Conservation (phyloP, 352 stramenopile species). For the Globisporangium sylvaticum region DNA sequence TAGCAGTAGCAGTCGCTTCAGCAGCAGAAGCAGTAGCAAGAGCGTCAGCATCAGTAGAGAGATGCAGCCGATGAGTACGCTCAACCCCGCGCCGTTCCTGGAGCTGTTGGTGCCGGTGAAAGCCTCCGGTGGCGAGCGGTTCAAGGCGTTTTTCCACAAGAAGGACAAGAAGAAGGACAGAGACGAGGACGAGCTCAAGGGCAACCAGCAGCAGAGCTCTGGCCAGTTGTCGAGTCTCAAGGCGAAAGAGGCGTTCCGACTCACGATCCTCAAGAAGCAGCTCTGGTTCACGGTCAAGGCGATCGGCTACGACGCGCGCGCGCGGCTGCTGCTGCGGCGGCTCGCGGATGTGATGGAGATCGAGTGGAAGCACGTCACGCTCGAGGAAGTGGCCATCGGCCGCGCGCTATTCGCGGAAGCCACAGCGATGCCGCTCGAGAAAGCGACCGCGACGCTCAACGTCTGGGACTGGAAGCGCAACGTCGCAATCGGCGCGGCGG, state of each 20-base stretch:
- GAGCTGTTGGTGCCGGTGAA: constrained; percentile 44
- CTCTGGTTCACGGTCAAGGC: constrained; percentile 80
- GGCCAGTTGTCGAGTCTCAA: constrained; percentile 15
- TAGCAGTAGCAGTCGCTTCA: constrained; percentile 17
- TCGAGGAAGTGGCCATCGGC: constrained; percentile 66
- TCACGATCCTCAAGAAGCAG: constrained; percentile 56
- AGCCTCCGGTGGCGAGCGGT: constrained; percentile 13
- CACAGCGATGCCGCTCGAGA: constrained; percentile 67
- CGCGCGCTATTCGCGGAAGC: constrained; percentile 69
- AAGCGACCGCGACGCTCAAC: constrained; percentile 45
- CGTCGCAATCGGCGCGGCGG: constrained; percentile 57
- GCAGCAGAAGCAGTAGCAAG: constrained; percentile 6
- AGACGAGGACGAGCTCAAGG: constrained; percentile 11
- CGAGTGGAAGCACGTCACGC: constrained; percentile 54
- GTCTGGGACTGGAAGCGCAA: constrained; percentile 84
- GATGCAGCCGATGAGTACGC: constrained; percentile 6
- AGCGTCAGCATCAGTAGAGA: background rate
- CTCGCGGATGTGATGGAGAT: constrained; percentile 48
- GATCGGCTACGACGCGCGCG: constrained; percentile 72
- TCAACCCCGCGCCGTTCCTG: constrained; percentile 64
- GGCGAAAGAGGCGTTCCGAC: constrained; percentile 38
- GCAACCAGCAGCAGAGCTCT: background rate
- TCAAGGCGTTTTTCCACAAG: constrained; percentile 24
- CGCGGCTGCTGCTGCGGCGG: constrained; percentile 49
- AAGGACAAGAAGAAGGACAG: constrained; percentile 28